Percentiles rank a stretch among this genome's conserved stretches.
phyloP scores from a whole-genome alignment of 75 land plant genomes.

The Ceratopteris richardii region DNA sequence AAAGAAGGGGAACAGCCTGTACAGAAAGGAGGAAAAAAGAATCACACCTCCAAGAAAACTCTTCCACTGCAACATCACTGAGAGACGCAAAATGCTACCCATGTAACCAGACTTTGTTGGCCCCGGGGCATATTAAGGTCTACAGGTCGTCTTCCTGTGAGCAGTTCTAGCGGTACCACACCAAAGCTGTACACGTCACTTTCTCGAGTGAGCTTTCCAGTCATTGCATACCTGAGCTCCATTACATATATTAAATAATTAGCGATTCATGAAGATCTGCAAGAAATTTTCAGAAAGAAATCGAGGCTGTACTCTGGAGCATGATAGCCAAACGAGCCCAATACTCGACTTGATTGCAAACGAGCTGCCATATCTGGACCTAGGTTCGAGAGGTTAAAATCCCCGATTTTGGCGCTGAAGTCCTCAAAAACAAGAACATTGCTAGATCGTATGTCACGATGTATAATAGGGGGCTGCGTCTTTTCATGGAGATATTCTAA shows the following conservation, averaged over 20 bases:
- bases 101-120: slow-evolving; percentile 72
- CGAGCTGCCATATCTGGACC: slow-evolving; percentile 75
- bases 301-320: slow-evolving; percentile 45
- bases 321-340: slow-evolving; percentile 69
- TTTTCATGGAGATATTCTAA: slow-evolving; percentile 64
- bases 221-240: slow-evolving; percentile 62
- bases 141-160: slow-evolving; percentile 71
- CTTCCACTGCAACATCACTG: neutral
- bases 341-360: slow-evolving; percentile 57
- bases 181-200: slow-evolving; percentile 85
- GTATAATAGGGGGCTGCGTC: slow-evolving; percentile 54
- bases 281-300: neutral
- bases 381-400: slow-evolving; percentile 64
- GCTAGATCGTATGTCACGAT: slow-evolving; percentile 58
- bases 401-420: slow-evolving; percentile 60
- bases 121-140: slow-evolving; percentile 76
- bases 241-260: slow-evolving; percentile 7
- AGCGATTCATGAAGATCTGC: neutral
- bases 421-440: slow-evolving; percentile 60
- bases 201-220: slow-evolving; percentile 70
- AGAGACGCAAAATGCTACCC: slow-evolving; percentile 51
- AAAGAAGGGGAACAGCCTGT: slow-evolving; percentile 63
- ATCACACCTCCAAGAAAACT: neutral
- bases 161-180: slow-evolving; percentile 69
- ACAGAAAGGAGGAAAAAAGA: slow-evolving; percentile 4